Percentiles rank a stretch among this genome's conserved stretches.
Conservation (phyloP, 2,329 filamentous ascomycete genomes). For the Colletotrichum sidae region DNA sequence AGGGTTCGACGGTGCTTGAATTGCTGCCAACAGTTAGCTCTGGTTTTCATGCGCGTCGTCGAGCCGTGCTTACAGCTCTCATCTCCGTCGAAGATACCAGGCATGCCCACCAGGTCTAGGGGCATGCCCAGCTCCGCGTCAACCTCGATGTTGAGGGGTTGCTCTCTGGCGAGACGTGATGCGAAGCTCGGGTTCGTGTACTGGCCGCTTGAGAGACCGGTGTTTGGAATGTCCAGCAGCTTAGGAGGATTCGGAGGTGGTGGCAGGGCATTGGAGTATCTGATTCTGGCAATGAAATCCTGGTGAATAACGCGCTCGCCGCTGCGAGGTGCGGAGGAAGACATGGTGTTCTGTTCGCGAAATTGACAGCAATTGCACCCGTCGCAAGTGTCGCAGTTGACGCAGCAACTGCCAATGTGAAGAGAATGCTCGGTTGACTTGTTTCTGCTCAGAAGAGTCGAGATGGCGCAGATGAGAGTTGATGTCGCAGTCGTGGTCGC, state of each 20-base stretch:
- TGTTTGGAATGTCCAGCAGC: slow-evolving; percentile 95
- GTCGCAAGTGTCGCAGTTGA: no score
- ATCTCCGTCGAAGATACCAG: slow-evolving; percentile 93
- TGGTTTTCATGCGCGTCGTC: background rate
- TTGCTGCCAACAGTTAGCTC: slow-evolving; percentile 61
- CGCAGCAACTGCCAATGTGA: no score
- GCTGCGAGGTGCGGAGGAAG: slow-evolving; percentile 51
- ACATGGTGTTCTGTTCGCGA: slow-evolving; percentile 41
- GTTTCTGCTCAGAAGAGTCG: background rate
- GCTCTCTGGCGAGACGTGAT: slow-evolving; percentile 87
- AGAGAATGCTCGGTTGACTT: no score
- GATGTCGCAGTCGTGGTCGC: slow-evolving; percentile 30
- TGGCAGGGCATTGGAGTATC: slow-evolving; percentile 95
- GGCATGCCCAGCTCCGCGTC: slow-evolving; percentile 99
- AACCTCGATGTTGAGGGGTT: slow-evolving; percentile 95
- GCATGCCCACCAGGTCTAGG: slow-evolving; percentile 93
- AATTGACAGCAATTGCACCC: background rate
- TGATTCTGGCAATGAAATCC: slow-evolving; percentile 95
- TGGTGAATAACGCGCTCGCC: slow-evolving; percentile 80
- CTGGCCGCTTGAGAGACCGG: slow-evolving; percentile 84
- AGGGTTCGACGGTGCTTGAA: slow-evolving; percentile 79
- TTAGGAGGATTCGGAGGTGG: slow-evolving; percentile 95
- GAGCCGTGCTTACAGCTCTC: slow-evolving; percentile 79
- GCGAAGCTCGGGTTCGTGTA: slow-evolving; percentile 94
- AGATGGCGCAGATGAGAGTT: slow-evolving; percentile 2